A percentile compares a stretch with the other conserved stretches of the same genome.
Evolutionary conservation across 139 green algal genomes (phyloP).

Genomic region (Coccomyxa sp.): DNA sequence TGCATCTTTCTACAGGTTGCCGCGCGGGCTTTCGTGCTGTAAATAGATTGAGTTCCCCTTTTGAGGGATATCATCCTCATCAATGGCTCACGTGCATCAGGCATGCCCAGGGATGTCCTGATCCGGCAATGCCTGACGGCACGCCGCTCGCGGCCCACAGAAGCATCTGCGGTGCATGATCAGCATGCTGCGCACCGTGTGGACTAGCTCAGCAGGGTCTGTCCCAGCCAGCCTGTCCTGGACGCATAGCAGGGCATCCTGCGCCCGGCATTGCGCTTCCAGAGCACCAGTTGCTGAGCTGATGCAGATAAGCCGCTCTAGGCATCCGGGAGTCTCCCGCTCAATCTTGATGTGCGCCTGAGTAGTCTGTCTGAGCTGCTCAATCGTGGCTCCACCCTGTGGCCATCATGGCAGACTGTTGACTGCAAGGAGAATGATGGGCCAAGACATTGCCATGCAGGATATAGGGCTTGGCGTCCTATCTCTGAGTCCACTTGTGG

Average conservation of each 20-base stretch:
- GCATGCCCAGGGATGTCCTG: not conserved
- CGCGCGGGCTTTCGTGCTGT: too few species aligned
- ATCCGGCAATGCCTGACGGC: not conserved
- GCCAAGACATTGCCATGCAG: not conserved
- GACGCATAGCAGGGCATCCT: slow-evolving; percentile 2
- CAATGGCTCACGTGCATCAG: not conserved
- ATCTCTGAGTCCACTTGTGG: not conserved
- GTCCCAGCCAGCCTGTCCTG: not conserved
- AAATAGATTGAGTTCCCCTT: not conserved
- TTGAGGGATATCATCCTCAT: not conserved
- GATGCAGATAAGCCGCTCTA: slow-evolving; percentile 8
- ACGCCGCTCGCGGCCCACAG: too few species aligned
- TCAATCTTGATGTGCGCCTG: slow-evolving; percentile 17
- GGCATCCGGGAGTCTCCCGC: not conserved
- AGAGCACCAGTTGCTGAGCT: not conserved
- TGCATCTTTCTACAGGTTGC: not conserved
- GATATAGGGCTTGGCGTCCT: not conserved
- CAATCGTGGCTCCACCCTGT: slow-evolving; percentile 11
- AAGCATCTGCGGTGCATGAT: not conserved
- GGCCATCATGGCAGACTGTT: too few species aligned
- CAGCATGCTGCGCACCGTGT: not conserved
- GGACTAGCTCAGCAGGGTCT: not conserved
- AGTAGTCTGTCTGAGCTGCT: slow-evolving; percentile 6
- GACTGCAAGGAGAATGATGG: not conserved
- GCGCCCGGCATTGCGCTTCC: not conserved